Base-by-base conservation (phyloP, 495 filamentous ascomycete species). In the Melanomma pulvis-pyrius region DNA sequence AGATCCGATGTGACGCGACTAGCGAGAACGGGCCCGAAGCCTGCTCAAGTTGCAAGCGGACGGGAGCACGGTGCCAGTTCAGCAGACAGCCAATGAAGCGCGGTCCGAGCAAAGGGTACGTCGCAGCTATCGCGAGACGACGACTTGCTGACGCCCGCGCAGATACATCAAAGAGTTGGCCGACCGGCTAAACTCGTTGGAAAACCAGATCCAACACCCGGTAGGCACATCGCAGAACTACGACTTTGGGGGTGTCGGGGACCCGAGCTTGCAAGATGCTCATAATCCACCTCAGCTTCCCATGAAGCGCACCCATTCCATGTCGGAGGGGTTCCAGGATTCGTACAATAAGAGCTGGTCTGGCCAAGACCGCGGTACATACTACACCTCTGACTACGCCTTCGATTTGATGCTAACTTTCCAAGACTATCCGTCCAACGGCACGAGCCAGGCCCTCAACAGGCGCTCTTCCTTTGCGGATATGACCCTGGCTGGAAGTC, bases 141-240 rank as follows among this genome's bases (percentile, higher is more conserved):
- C 36, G 1, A 11, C 24, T 28, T 41, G n/a, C 57, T 47, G 13
- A 68, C 28, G 17, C 12, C 13, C 26, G 39, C n/a, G 9, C 71
- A 93, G 90, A 0, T 98, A 98, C 71, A 98, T 98, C 74, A 97
- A 97, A 74, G 93, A 98, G 74, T 83, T 98, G 1, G 92, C 93
- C 32, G 93, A 97, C 68, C 83, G 93, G 29, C 83, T 98, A 53
- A 86, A 93, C 65, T 87, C 84, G 1, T 87, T 98, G 24, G 93
- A 98, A 68, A 88, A 83, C 47, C 72, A 76, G 61, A 70, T 79
- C 9, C 63, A 63, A 25, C 47, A 65, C 21, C 65, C 69, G 2
- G 39, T 50, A 7, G 48, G 53, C 0, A 36, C 64, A 29, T 9
- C 30, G 9, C 69, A 63, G 28, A 28, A 12, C 22, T 71, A 65